Evolutionary conservation across 164 flowering plant genomes (phyloP).

Genomic region (Stephania yunnanensis): DNA sequence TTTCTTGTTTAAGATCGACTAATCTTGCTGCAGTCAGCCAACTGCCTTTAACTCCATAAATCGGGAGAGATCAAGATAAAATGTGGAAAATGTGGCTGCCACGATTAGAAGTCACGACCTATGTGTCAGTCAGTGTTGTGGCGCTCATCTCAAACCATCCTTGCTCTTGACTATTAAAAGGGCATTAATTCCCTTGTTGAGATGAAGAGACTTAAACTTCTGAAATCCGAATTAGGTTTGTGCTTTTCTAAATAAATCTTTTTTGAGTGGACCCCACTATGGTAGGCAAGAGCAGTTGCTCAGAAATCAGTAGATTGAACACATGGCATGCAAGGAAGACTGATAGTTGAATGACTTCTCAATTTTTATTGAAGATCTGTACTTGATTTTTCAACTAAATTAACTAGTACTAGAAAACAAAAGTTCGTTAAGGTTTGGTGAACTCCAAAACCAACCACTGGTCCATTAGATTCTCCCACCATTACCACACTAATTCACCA

Average conservation of each 20-base stretch:
- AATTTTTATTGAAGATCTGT: neutral
- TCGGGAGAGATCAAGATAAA: no score
- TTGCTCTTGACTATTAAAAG: no score
- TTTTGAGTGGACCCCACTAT: neutral
- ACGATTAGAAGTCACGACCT: no score
- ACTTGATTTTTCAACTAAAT: neutral
- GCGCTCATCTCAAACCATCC: no score
- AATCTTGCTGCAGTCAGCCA: neutral
- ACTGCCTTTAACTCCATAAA: no score
- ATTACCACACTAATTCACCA: neutral
- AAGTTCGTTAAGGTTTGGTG: conserved; percentile 55
- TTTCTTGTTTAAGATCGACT: neutral
- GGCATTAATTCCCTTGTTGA: no score
- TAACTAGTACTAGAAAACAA: conserved; percentile 2
- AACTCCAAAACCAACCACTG: conserved; percentile 50
- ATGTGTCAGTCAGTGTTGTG: no score
- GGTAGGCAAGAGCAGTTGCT: neutral
- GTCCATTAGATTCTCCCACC: conserved; percentile 20
- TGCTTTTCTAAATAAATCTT: neutral
- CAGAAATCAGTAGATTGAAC: neutral
- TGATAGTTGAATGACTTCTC: neutral
- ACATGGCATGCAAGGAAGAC: neutral
- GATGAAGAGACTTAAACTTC: neutral
- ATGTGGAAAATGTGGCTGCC: no score
- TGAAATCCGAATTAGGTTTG: neutral